Percentiles rank a stretch among this genome's conserved stretches.
These are phyloP conservation scores for Aspergillus candidus DNA, from an alignment of 2,329 filamentous ascomycete genomes.

Conservation along the genomic window DNA sequence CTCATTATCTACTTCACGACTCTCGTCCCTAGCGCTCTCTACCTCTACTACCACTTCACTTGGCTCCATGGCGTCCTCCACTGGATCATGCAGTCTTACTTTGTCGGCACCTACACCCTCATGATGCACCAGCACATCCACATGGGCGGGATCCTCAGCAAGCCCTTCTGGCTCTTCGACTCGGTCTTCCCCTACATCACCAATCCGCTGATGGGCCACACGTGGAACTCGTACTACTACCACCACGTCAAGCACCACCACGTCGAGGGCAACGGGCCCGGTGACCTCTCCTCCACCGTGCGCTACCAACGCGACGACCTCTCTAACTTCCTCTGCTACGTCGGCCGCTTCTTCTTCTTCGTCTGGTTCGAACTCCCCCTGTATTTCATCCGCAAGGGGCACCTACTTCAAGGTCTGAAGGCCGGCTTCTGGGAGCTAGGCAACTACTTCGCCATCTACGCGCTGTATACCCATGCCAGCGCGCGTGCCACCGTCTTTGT, in stretches of 20 bases:
- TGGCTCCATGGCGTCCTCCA: conserved; percentile 64
- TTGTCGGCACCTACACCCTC: conserved; percentile 67
- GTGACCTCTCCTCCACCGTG: conserved; percentile 69
- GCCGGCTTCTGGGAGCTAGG: conserved; percentile 56
- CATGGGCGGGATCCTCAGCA: conserved; percentile 61
- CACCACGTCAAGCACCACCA: conserved; percentile 85
- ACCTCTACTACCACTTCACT: conserved; percentile 60
- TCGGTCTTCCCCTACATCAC: conserved; percentile 63
- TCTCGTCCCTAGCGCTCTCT: conserved; percentile 61
- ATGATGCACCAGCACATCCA: conserved; percentile 85
- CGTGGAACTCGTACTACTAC: conserved; percentile 79
- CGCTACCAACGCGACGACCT: conserved; percentile 67
- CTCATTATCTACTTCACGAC: conserved; percentile 65
- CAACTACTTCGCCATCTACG: conserved; percentile 50
- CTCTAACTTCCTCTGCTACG: conserved; percentile 62
- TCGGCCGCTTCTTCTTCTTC: conserved; percentile 66
- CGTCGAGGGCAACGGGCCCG: conserved; percentile 71
- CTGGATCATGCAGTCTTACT: conserved; percentile 59
- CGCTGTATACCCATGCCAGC: conserved; percentile 47
- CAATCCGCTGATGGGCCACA: conserved; percentile 74
- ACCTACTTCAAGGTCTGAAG: conserved; percentile 49
- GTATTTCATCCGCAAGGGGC: conserved; percentile 65
- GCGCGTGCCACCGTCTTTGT: conserved; percentile 56
- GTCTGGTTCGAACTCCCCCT: conserved; percentile 69
- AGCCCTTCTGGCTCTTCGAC: conserved; percentile 54